Evolutionary conservation across 2,329 filamentous ascomycete genomes (phyloP).

Genomic region (Tolypocladium amazonense): DNA sequence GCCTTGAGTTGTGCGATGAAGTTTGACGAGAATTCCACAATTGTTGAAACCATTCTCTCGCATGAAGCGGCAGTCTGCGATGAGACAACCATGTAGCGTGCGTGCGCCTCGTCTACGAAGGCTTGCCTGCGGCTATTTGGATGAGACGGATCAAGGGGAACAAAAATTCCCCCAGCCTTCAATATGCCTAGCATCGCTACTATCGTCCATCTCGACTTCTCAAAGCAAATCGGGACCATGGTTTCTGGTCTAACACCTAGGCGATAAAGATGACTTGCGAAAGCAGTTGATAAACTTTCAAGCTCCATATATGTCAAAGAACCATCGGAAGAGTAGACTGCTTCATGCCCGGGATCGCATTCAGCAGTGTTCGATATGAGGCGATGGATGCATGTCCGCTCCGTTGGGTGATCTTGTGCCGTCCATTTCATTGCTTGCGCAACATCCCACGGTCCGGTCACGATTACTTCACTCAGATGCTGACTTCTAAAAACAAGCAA

Average conservation of each 20-base stretch:
- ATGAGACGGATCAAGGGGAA: conserved; percentile 2
- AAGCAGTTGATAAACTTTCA: background rate
- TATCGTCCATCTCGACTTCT: conserved; percentile 1
- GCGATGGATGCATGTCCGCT: background rate
- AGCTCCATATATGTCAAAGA: conserved; percentile 19
- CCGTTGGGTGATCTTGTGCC: background rate
- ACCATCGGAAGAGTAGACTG: background rate
- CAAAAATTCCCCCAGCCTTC: conserved; percentile 5
- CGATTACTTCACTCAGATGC: background rate
- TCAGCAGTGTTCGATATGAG: conserved; percentile 13
- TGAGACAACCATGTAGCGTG: background rate
- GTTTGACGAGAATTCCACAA: background rate
- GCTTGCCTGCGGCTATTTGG: background rate
- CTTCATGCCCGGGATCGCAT: background rate
- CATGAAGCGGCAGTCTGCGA: background rate
- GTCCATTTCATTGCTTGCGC: background rate
- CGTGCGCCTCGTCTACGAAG: background rate
- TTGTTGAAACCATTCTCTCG: background rate
- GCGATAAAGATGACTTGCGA: conserved; percentile 3
- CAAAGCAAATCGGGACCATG: background rate
- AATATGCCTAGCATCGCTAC: conserved; percentile 7
- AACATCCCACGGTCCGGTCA: background rate
- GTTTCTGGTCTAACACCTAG: conserved; percentile 8
- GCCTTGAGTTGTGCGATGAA: background rate
- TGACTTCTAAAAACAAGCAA: background rate